Conservation (phyloP, 805 yeast genomes). For the Schwanniomyces polymorphus region DNA sequence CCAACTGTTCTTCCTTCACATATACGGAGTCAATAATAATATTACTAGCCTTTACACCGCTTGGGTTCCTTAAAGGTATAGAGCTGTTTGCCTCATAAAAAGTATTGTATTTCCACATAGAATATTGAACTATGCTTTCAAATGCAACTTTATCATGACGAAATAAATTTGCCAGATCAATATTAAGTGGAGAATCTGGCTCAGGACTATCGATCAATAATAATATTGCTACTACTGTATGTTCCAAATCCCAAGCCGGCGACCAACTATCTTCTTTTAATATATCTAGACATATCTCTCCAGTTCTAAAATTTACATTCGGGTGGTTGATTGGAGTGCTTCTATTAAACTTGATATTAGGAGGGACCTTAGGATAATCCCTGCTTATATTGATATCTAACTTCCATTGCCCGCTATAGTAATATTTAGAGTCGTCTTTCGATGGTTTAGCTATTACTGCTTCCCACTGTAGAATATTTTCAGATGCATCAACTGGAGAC, state of each 20-base stretch:
- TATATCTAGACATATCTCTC: conserved; percentile 72
- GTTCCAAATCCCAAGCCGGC: conserved; percentile 68
- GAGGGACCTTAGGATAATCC: conserved; percentile 62
- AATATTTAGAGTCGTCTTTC: conserved; percentile 46
- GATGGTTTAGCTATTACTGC: conserved; percentile 52
- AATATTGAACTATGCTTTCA: conserved; percentile 40
- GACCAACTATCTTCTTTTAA: conserved; percentile 61
- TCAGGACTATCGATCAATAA: conserved; percentile 63
- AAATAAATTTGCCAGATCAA: conserved; percentile 64
- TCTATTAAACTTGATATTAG: conserved; percentile 46
- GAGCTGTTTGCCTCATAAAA: conserved; percentile 13
- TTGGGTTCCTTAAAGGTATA: neutral
- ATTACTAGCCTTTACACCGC: neutral
- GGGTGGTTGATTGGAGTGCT: conserved; percentile 43
- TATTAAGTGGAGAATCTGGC: conserved; percentile 68
- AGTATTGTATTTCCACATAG: conserved; percentile 39
- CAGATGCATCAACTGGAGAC: conserved; percentile 41
- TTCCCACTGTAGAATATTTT: conserved; percentile 51
- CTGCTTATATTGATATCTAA: conserved; percentile 45
- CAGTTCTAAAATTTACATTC: conserved; percentile 44
- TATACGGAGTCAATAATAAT: neutral
- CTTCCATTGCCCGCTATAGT: conserved; percentile 50
- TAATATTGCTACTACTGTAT: conserved; percentile 56
- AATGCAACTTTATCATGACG: conserved; percentile 43
- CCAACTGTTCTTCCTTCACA: neutral